phyloP scores from a whole-genome alignment of 306 rosid species.

The Geum urbanum region DNA sequence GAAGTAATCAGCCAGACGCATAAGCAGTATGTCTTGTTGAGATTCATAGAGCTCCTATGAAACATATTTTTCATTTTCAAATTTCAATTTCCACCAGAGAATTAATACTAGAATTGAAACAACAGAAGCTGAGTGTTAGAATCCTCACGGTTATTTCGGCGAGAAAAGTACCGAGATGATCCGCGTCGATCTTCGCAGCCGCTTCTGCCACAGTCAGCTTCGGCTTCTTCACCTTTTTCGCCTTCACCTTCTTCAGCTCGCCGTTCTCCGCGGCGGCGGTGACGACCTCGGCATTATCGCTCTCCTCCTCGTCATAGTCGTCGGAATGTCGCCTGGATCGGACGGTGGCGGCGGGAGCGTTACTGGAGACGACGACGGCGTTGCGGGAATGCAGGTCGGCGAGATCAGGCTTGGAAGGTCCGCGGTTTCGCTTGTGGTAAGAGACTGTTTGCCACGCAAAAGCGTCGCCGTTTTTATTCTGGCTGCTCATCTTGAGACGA shows the following conservation, averaged over 20 bases:
- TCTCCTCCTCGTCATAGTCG: slow-evolving; percentile 19
- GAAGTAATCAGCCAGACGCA: slow-evolving; percentile 75
- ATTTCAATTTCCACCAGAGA: background rate
- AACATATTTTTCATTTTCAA: background rate
- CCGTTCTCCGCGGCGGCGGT: slow-evolving; percentile 21
- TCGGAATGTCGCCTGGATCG: slow-evolving; percentile 44
- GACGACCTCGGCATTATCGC: slow-evolving; percentile 25
- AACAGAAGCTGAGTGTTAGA: background rate
- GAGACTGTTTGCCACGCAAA: slow-evolving; percentile 56
- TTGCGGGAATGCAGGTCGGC: slow-evolving; percentile 3
- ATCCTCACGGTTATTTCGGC: slow-evolving; percentile 54
- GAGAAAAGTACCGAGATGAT: slow-evolving; percentile 46
- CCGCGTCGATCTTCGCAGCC: slow-evolving; percentile 50
- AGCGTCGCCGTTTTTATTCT: slow-evolving; percentile 5
- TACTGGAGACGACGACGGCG: slow-evolving; percentile 36
- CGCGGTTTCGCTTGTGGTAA: slow-evolving; percentile 43
- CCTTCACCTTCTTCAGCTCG: slow-evolving; percentile 42
- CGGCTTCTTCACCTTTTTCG: slow-evolving; percentile 49
- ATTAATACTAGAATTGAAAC: background rate
- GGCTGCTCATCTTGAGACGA: background rate
- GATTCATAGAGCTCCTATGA: slow-evolving; percentile 31
- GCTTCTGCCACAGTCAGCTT: slow-evolving; percentile 59
- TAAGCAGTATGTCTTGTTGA: slow-evolving; percentile 56
- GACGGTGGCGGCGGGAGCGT: slow-evolving; percentile 51
- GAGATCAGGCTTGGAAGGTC: background rate